These are phyloP conservation scores for Musa acuminata DNA, from an alignment of 176 grass and related monocot genomes.

Conservation along the genomic window DNA sequence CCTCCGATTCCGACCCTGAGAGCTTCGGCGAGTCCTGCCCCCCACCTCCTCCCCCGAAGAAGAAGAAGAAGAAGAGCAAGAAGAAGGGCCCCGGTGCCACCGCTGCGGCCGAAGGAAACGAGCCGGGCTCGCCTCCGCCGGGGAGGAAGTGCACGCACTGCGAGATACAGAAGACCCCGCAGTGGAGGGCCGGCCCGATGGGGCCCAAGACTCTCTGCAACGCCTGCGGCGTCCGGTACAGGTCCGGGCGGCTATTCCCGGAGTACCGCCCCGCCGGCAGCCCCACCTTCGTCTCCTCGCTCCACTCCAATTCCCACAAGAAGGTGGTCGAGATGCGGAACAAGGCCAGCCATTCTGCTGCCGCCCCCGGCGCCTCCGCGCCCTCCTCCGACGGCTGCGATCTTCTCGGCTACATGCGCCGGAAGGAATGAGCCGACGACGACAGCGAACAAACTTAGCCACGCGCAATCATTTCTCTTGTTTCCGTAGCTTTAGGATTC, in stretches of 20 bases:
- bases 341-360: constrained; percentile 17
- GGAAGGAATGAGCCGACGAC: constrained; percentile 6
- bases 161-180: constrained; percentile 95
- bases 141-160: constrained; percentile 95
- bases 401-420: constrained; percentile 72
- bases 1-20: constrained; percentile 17
- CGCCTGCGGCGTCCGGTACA: constrained; percentile 92
- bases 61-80: constrained; percentile 64
- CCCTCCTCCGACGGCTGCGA: constrained; percentile 32
- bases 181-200: constrained; percentile 87
- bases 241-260: constrained; percentile 92
- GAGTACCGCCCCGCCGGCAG: constrained; percentile 94
- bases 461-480: too few species aligned
- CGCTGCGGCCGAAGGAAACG: constrained; percentile 32
- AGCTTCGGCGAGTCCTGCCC: constrained; percentile 28
- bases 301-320: constrained; percentile 99
- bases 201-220: constrained; percentile 98
- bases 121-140: constrained; percentile 14
- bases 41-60: constrained; percentile 42
- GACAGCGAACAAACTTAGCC: too few species aligned
- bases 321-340: constrained; percentile 97
- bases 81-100: constrained; percentile 24
- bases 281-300: constrained; percentile 73
- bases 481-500: too few species aligned
- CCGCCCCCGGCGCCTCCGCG: background rate